Conservation (phyloP, 2,329 filamentous ascomycete species). For the Botrytis sinoallii region DNA sequence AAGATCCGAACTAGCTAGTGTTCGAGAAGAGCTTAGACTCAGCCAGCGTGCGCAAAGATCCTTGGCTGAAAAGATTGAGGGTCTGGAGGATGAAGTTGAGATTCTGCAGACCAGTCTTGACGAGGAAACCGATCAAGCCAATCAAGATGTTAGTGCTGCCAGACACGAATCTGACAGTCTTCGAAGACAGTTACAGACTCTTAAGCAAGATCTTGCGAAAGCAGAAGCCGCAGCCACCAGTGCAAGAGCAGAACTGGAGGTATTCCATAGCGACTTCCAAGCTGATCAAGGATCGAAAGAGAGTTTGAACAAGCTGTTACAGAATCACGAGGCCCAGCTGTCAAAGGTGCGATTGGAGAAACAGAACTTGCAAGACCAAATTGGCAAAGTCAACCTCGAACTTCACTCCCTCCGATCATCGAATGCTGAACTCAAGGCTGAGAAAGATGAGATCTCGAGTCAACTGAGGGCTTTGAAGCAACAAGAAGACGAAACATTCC, state of each 20-base stretch:
- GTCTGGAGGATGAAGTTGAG: conserved; percentile 73
- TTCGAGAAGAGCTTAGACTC: conserved; percentile 68
- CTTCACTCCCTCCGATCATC: conserved; percentile 56
- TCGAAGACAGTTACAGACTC: conserved; percentile 43
- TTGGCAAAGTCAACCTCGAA: conserved; percentile 58
- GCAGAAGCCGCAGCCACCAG: conserved; percentile 33
- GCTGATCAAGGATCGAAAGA: conserved; percentile 44
- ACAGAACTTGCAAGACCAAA: conserved; percentile 60
- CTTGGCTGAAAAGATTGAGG: conserved; percentile 62
- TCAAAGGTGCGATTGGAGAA: conserved; percentile 58
- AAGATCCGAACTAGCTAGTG: conserved; percentile 61
- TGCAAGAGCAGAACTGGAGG: conserved; percentile 35
- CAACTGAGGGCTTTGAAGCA: conserved; percentile 56
- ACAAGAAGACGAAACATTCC: conserved; percentile 56
- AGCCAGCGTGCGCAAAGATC: conserved; percentile 60
- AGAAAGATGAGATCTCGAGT: conserved; percentile 63
- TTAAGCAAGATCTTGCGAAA: conserved; percentile 37
- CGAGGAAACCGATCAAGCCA: conserved; percentile 61
- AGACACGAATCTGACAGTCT: conserved; percentile 44
- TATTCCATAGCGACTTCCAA: conserved; percentile 34
- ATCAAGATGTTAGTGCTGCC: conserved; percentile 45
- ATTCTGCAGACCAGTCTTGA: conserved; percentile 57
- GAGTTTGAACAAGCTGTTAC: conserved; percentile 54
- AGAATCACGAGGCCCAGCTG: conserved; percentile 57
- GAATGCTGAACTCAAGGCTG: conserved; percentile 57